Evolutionary conservation across 306 rosid species (phyloP).

Genomic region (Hippophae gyantsensis): DNA sequence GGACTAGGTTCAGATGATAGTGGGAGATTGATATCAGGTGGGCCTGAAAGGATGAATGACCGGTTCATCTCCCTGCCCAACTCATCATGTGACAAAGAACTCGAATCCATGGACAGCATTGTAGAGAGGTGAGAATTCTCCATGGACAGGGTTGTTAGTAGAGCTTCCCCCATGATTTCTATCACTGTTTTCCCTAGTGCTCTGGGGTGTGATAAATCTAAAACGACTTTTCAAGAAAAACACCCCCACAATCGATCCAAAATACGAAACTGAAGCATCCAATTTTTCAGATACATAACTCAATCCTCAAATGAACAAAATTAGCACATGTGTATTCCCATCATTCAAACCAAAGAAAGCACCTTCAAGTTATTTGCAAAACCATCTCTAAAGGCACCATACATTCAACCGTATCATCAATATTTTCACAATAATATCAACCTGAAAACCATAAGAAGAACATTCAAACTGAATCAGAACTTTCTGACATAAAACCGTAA

Average conservation of each 20-base stretch:
- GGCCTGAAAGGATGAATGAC: constrained; percentile 19
- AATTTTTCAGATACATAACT: neutral
- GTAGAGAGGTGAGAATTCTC: constrained; percentile 33
- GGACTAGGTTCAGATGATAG: constrained; percentile 24
- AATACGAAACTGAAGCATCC: too few species aligned
- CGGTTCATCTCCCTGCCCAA: constrained; percentile 23
- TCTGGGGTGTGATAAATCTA: too few species aligned
- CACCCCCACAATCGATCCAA: too few species aligned
- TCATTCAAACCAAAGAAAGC: constrained; percentile 4
- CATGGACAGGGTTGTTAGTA: constrained; percentile 27
- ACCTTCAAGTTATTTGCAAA: constrained; percentile 8
- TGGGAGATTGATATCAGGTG: constrained; percentile 34
- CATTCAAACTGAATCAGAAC: constrained; percentile 8
- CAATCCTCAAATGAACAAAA: constrained; percentile 9
- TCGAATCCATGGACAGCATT: constrained; percentile 29
- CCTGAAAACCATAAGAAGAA: constrained; percentile 18
- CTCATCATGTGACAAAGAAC: constrained; percentile 27
- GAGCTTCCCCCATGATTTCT: constrained; percentile 25
- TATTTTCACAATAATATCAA: constrained; percentile 7
- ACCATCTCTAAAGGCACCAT: constrained; percentile 13
- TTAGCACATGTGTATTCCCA: neutral
- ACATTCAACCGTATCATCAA: constrained; percentile 3
- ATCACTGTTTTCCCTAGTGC: too few species aligned
- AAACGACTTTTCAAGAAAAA: too few species aligned
- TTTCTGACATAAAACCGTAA: neutral